These are phyloP conservation scores for Aurifilum marmelostoma DNA, from an alignment of 2,329 filamentous ascomycete species.

Conservation along the genomic window DNA sequence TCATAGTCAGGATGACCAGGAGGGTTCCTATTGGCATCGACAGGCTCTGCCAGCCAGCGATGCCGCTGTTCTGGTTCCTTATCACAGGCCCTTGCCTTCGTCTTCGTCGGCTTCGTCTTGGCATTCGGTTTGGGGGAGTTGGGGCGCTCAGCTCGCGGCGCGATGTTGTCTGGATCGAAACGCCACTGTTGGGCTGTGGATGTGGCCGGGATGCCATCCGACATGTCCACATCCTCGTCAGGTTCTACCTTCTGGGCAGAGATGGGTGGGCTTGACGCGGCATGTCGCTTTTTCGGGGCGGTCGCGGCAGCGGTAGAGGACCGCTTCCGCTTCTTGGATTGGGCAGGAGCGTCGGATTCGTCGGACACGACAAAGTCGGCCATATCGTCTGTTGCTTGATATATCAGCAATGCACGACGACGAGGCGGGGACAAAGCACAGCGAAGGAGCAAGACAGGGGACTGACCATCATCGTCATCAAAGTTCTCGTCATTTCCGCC, in stretches of 20 bases:
- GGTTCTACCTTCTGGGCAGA: slow-evolving; percentile 46
- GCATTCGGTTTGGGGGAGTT: slow-evolving; percentile 31
- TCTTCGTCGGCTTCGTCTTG: slow-evolving; percentile 39
- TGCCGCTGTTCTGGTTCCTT: slow-evolving; percentile 87
- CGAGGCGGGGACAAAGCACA: too few relatives aligned
- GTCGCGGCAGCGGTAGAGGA: slow-evolving; percentile 49
- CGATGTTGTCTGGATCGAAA: slow-evolving; percentile 55
- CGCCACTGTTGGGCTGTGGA: slow-evolving; percentile 86
- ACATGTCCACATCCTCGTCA: slow-evolving; percentile 58
- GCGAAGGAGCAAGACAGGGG: too few relatives aligned
- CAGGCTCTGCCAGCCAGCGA: slow-evolving; percentile 83
- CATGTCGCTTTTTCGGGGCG: slow-evolving; percentile 64
- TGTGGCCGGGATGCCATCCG: slow-evolving; percentile 56
- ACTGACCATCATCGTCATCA: slow-evolving; percentile 64
- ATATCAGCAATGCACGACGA: not conserved
- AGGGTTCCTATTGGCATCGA: slow-evolving; percentile 81
- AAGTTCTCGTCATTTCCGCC: slow-evolving; percentile 61
- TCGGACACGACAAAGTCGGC: slow-evolving; percentile 88
- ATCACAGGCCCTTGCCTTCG: slow-evolving; percentile 72
- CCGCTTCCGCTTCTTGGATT: slow-evolving; percentile 78
- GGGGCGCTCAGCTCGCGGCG: slow-evolving; percentile 37
- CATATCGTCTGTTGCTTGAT: slow-evolving; percentile 61
- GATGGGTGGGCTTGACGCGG: slow-evolving; percentile 49
- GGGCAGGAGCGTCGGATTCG: slow-evolving; percentile 71
- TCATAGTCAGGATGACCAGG: slow-evolving; percentile 86